Evolutionary conservation across 305 asterid genomes (phyloP), one percentile per base, ranked within the genome.

Genomic region (Vinca major): DNA sequence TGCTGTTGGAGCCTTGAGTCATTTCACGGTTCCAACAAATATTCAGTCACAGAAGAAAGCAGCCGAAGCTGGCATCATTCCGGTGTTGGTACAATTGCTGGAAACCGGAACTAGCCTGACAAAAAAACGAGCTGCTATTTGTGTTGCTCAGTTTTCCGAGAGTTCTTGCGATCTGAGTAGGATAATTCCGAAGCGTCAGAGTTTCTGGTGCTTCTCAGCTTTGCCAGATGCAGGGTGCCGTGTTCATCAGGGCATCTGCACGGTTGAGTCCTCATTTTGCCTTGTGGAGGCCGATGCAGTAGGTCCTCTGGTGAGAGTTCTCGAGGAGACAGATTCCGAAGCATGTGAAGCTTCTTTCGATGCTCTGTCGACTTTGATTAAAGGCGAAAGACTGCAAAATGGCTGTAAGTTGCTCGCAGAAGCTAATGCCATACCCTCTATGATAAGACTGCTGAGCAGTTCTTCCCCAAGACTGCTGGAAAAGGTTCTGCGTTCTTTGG

Each of bases 321-420:
- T 87, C 10, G 68, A 75, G n/a, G 83, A 83, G 40, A 68, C 80
- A 13, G 89, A 87, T 69, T 67, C 70, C 11, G 82, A 65, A 55
- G 82, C 80, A 45, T 76, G 84, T 39, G 94, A 85, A 78, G 91
- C 94, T 57, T 84, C 86, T 45, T 61, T 87, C 49, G 94, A 85
- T 52, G 88, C 94, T 4, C 85, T 87, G 36, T 21, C 83, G 67
- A 83, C 94, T 71, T 77, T 87, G 78, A 79, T 85, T 49, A 76
- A 78, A 14, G 64, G 72, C 0, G 94, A 82, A 68, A 63, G 73
- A 71, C 71, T 83, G 76, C 91, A 82, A 57, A 70, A 70, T 62
- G 94, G 94, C 5, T 71, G 79, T 68, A 87, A 87, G 76, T 82
- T 83, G 72, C 84, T 87, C 2, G 87, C 61, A 1, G 86, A 80